Evolutionary conservation across 192 early-diverging fungal genomes (phyloP), one percentile per base, ranked within the genome.

Genomic region (Ambispora gerdemannii): DNA sequence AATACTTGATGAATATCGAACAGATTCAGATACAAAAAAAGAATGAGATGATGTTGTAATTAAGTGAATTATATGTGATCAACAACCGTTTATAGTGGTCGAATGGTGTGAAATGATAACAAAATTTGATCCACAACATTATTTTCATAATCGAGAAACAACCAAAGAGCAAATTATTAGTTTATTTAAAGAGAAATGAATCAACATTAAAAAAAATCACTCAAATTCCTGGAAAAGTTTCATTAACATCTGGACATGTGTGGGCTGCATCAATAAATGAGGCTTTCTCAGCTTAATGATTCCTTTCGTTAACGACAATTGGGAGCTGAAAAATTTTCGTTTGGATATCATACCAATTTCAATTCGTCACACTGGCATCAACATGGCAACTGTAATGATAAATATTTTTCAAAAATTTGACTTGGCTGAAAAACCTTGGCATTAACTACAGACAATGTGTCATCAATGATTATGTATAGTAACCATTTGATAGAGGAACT

Each of bases 1-100:
- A 62, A 34, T 34, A 4, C 4, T 62, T 24, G 3, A 62, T 62
- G 31, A 62, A 32, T 62, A 62, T 34, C 32, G n/a, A 1, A 62
- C 2, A 7, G 60, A 62, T 38, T 19, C 60, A 15, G 32, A 62
- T 62, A 35, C 27, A 7, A 1, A 62, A 19, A 33, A 34, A 62
- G 22, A 62, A 22, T 4, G 60, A 4, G 60, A 62, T 20, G n/a
- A 62, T 8, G 30, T 1, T 6, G 35, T 62, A 1, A 62, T n/a
- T 8, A 62, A 32, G 17, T 62, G 60, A 34, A 38, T 62, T 20
- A 62, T 62, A 15, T 62, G 60, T 62, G 60, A 62, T 62, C 2
- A 7, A 38, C 60, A 62, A 33, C 22, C 60, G 15, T 34, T 62
- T 34, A 62, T 1, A 7, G 60, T 62, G 17, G 60, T 62, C 1